Evolutionary conservation across 2,329 filamentous ascomycete species (phyloP), one percentile per base, ranked within the genome.

Genomic region (Pseudogymnoascus sp.): DNA sequence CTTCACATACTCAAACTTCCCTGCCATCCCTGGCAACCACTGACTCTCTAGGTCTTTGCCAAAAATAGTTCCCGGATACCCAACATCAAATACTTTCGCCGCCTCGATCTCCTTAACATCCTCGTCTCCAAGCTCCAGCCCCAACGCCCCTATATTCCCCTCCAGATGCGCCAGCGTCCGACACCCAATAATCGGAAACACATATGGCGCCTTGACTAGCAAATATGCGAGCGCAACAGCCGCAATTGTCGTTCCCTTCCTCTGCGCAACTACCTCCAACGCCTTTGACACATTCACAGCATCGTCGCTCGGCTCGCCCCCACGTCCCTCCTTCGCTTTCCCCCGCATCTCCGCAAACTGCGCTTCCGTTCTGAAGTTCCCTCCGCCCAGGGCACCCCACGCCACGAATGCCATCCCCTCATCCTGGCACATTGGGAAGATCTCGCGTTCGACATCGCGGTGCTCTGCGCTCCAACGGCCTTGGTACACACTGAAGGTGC

Each of bases 171-270:
- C 84, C 8, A 89, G 73, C 68, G 86, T 91, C 10, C 88, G 81
- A 0, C 87, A 86, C 10, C 89, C 89, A 4, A 91, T 78, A 41
- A 92, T 85, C 1, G 89, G 89, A 70, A 90, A 90, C 11, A 91
- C 86, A 69, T 90, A 85, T 0, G 87, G 83, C 0, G 86, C 78
- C 76, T 91, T 91, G 67, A 85, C 81, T 80, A 89, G 82, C 12
- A 91, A 85, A 70, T 92, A 92, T 2, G 89, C 89, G 24, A 92
- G 75, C 7, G 89, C 89, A 35, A 90, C 76, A 38, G 82, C 82
- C 3, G 85, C 88, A 59, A 90, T 79, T 33, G 81, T 76, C 1
- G 80, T 76, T 1, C 81, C 81, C 67, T 86, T 82, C 64, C 80
- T 77, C 6, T 79, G 78, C 0, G 83, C 85, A 6, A 89, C 80